Evolutionary conservation across 345 rosid genomes (phyloP), one percentile per base, ranked within the genome.

Genomic region (Aquilaria sinensis): DNA sequence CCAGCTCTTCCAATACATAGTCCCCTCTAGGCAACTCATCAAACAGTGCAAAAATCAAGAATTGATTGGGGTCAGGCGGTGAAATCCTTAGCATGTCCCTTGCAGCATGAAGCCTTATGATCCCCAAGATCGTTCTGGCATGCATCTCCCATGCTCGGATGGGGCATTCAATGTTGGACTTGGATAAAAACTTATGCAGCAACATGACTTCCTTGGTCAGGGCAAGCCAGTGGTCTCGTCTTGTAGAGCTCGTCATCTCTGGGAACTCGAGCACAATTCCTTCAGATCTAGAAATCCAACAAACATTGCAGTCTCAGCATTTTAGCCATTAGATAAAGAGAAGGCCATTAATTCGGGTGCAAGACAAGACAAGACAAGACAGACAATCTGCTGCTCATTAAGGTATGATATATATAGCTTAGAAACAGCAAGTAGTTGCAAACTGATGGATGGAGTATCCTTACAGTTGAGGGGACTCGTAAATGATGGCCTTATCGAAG

Each of bases 211-310:
- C 97, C 67, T 81, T 88, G 0, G 70, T 66, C 32, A 90, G 79
- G 47, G 87, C 86, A 31, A 90, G 88, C 99, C 96, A 90, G 62
- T 85, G 97, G 59, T 87, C 88, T n/a, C 96, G 79, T 71, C 99
- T 90, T 0, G 95, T 94, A 47, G 96, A 90, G 76, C 97, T 86
- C 34, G 96, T 90, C 71, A 90, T 65, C 89, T 88, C 99, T 0
- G 99, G 97, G 72, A 94, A 94, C 79, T 88, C 99, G 56, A 94
- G 73, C 59, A 90, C 80, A 53, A 94, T 74, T 64, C 79, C 96
- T 65, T 90, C 96, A 37, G 84, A 80, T 57, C 97, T 88, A 63
- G 12, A 74, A 68, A 51, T 43, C n/a, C 52, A 52, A 53, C 31
- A 58, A 13, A 29, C 45, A 13, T n/a, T 34, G 31, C 31, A 37